Percentiles rank a stretch among this genome's conserved stretches.
Evolutionary conservation across 2,329 filamentous ascomycete genomes (phyloP).

Genomic region (Helotiales sp.): DNA sequence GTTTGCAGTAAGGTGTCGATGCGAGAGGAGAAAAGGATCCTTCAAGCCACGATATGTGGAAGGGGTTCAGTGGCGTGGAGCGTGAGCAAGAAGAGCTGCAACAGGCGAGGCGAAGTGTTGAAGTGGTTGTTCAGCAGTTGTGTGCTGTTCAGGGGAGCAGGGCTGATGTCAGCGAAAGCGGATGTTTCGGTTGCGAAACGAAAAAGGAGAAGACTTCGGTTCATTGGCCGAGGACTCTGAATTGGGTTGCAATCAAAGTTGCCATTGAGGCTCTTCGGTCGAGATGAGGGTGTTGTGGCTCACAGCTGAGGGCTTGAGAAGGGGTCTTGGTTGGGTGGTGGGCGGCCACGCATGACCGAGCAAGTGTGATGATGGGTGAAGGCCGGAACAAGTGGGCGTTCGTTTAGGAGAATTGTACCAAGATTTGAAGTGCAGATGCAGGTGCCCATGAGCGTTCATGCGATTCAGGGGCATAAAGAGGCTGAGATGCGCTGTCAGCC

Average conservation of each 20-base stretch:
- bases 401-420: neutral
- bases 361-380: neutral
- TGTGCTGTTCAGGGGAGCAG: constrained; percentile 9
- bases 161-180: constrained; percentile 2
- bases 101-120: neutral
- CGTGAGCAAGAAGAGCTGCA: neutral
- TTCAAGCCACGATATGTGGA: neutral
- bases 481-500: neutral
- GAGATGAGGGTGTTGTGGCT: neutral
- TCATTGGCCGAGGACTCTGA: neutral
- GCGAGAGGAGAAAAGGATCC: neutral
- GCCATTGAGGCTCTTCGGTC: neutral
- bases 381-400: neutral
- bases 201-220: neutral
- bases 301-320: neutral
- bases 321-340: neutral
- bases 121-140: constrained; percentile 9
- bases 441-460: neutral
- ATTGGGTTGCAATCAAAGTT: neutral
- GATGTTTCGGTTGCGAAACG: constrained; percentile 4
- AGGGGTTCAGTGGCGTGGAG: neutral
- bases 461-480: neutral
- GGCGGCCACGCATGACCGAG: neutral
- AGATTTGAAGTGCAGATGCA: neutral
- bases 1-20: neutral